A percentile compares a stretch with the other conserved stretches of the same genome.
Evolutionary conservation across 2,329 filamentous ascomycete species (phyloP).

Genomic region (Magnaporthiopsis poae): DNA sequence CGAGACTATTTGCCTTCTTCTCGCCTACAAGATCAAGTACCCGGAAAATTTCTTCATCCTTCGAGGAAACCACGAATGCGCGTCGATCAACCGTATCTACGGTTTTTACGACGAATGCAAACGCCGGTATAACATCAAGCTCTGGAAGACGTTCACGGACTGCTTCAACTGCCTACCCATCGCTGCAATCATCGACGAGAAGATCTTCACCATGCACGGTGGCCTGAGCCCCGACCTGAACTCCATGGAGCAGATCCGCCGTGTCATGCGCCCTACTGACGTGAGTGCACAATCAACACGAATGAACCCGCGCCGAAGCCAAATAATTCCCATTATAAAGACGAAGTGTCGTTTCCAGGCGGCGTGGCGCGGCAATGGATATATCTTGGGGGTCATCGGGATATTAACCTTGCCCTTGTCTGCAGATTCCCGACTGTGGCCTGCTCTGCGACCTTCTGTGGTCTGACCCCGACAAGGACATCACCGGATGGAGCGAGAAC

Average conservation of each 20-base stretch:
- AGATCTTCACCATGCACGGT: slow-evolving; percentile 99
- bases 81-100: slow-evolving; percentile 97
- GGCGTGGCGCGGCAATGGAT: not conserved
- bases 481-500: slow-evolving; percentile 98
- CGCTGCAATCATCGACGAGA: slow-evolving; percentile 97
- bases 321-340: not conserved
- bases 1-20: slow-evolving; percentile 91
- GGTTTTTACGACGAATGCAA: slow-evolving; percentile 99
- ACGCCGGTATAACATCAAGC: slow-evolving; percentile 96
- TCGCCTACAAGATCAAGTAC: slow-evolving; percentile 99
- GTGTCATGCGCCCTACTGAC: slow-evolving; percentile 97
- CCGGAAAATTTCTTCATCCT: slow-evolving; percentile 99
- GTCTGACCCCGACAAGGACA: slow-evolving; percentile 98
- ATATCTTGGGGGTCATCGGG: too few relatives aligned
- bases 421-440: slow-evolving; percentile 91
- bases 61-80: slow-evolving; percentile 97
- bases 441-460: slow-evolving; percentile 94
- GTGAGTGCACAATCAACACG: slow-evolving; percentile 47
- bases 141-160: slow-evolving; percentile 99
- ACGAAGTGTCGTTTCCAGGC: not conserved
- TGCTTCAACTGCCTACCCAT: slow-evolving; percentile 99
- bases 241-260: slow-evolving; percentile 99
- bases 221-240: slow-evolving; percentile 93
- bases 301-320: too few relatives aligned
- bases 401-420: slow-evolving; percentile 1